Evolutionary conservation across 108 stramenopile species (phyloP), one percentile per base, ranked within the genome.

Genomic region (Craspedostauros australis): DNA sequence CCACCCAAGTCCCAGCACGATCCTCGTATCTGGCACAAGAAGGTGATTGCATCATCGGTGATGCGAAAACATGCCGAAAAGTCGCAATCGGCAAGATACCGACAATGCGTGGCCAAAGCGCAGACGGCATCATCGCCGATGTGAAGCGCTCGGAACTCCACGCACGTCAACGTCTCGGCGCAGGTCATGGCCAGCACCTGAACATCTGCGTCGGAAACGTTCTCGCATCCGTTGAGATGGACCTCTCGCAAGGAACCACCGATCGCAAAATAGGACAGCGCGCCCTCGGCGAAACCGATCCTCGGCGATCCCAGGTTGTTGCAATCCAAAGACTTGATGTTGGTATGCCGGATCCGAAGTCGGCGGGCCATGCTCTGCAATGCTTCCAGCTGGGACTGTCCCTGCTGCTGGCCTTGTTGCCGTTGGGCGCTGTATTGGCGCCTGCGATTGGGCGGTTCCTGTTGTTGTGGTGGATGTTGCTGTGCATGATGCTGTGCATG

Each of bases 11-110:
- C 23, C 25, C 16, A 8, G 8, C n/a, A 29, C 18, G 9, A 8
- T 12, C 25, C 23, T n/a, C 24, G 39, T 18, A n/a, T 38, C 5
- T 39, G 54, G 25, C 67, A 62, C 36, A 68, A 54, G 3, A 54
- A 44, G 11, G 48, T 37, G 18, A 68, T 39, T 11, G 54, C 67
- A 5, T 61, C 53, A 25, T 68, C 61, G 18, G 42, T 18, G 20
- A 68, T 41, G 38, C 30, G 48, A 49, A 68, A 62, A 23, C 67
- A 68, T 11, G 60, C 67, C 16, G 67, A 68, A 5, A 68, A 31
- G 46, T 68, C 61, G 0, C 50, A 24, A 18, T 68, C 67, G 11
- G 37, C 39, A 39, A 68, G 29, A 14, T 42, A 30, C 9, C 21
- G 36, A 24, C 67, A 68, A 48, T 62, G 34, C n/a, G 27, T 48